A percentile compares a stretch with the other conserved stretches of the same genome.
Evolutionary conservation across 305 asterid species (phyloP).

Genomic region (Fraxinus sp.): DNA sequence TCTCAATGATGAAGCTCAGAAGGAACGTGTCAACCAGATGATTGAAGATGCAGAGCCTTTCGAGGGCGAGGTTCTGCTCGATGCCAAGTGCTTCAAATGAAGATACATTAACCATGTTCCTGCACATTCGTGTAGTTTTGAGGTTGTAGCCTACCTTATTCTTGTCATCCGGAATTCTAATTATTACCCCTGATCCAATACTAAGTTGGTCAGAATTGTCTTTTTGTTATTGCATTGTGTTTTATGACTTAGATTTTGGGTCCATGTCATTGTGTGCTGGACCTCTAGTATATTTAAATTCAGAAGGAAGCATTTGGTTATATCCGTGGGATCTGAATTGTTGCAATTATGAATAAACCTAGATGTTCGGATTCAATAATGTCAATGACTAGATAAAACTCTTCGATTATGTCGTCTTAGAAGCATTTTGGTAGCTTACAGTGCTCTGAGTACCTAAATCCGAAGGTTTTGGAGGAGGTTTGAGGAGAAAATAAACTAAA

Average conservation of each 20-base stretch:
- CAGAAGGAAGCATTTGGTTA: not conserved
- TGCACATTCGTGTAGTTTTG: not conserved
- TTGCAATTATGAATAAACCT: too few relatives aligned
- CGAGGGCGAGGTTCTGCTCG: conserved; percentile 77
- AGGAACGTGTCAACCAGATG: conserved; percentile 87
- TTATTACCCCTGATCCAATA: not conserved
- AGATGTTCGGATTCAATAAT: too few relatives aligned
- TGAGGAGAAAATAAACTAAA: too few relatives aligned
- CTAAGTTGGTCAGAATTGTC: not conserved
- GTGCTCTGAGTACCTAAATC: too few relatives aligned
- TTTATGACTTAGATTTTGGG: not conserved
- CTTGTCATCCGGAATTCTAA: not conserved
- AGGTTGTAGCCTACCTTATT: not conserved
- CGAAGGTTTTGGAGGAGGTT: too few relatives aligned
- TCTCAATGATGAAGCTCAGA: conserved; percentile 73
- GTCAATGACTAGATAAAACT: too few relatives aligned
- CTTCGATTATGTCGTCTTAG: too few relatives aligned
- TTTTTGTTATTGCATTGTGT: not conserved
- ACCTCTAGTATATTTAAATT: not conserved
- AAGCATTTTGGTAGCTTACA: too few relatives aligned
- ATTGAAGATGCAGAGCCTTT: conserved; percentile 93
- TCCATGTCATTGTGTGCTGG: not conserved
- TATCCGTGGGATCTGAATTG: too few relatives aligned
- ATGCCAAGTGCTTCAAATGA: conserved; percentile 93
- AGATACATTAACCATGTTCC: not conserved